Evolutionary conservation across 148 eudicot species (phyloP).

Genomic region (Cornus suecica): DNA sequence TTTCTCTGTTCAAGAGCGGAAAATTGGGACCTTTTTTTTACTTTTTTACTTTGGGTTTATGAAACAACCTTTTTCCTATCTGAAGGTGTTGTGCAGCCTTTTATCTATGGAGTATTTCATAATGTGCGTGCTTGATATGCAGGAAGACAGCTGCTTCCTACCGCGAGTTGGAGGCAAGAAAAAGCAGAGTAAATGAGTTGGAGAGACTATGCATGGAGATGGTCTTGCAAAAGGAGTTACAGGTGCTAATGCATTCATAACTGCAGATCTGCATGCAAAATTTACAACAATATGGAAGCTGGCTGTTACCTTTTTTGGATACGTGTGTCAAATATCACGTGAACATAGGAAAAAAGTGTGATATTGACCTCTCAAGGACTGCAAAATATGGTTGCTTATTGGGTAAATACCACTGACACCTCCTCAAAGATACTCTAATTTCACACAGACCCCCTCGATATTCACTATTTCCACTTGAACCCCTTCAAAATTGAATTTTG

Average conservation of each 20-base stretch:
- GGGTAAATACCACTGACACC: no score
- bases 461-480: no score
- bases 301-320: background rate
- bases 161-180: conserved; percentile 68
- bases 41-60: background rate
- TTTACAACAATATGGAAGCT: background rate
- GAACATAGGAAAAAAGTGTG: no score
- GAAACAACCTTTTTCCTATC: background rate
- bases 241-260: conserved; percentile 37
- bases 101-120: background rate
- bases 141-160: conserved; percentile 73
- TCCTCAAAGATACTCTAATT: no score
- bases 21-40: no score
- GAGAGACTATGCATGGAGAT: conserved; percentile 66
- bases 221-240: conserved; percentile 83
- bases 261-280: background rate
- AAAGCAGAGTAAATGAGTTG: conserved; percentile 57
- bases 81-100: background rate
- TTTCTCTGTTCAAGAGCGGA: no score
- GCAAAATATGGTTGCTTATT: no score
- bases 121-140: conserved; percentile 5
- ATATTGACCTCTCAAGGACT: no score
- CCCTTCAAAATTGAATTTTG: no score
- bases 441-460: no score
- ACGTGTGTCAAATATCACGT: no score